These are phyloP conservation scores for Panaeolus cyanescens DNA, from an alignment of 768 basidiomycete genomes.

Conservation along the genomic window DNA sequence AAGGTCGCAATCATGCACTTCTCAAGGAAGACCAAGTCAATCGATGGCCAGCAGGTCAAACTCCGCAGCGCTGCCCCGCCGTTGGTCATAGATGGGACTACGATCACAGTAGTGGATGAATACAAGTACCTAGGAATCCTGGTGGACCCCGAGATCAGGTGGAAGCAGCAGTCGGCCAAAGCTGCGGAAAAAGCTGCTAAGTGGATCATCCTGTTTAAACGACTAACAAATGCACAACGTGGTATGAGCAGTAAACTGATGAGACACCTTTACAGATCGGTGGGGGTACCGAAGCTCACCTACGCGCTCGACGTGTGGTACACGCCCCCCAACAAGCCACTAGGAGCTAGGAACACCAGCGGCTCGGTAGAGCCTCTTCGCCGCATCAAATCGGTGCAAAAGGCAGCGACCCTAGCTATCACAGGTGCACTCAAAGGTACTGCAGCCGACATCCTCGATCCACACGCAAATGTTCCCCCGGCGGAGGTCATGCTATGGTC, in stretches of 20 bases:
- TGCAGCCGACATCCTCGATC: conserved; percentile 7
- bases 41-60: neutral
- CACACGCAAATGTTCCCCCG: conserved; percentile 7
- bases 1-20: conserved; percentile 22
- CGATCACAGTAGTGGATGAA: conserved; percentile 10
- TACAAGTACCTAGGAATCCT: conserved; percentile 30
- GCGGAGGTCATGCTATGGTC: conserved; percentile 1
- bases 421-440: conserved; percentile 1
- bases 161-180: conserved; percentile 10
- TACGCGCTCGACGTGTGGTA: conserved; percentile 6
- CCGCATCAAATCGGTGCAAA: neutral
- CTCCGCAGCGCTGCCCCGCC: neutral
- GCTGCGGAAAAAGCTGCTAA: conserved; percentile 8
- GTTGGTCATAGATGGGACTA: conserved; percentile 4
- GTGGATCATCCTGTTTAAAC: conserved; percentile 9
- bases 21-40: neutral
- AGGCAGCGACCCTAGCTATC: conserved; percentile 1
- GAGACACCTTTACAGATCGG: conserved; percentile 10
- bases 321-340: neutral
- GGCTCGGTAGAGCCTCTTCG: conserved; percentile 3
- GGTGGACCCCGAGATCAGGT: conserved; percentile 18
- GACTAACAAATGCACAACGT: conserved; percentile 7
- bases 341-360: neutral
- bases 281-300: conserved; percentile 11
- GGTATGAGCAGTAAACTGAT: conserved; percentile 11